Conservation (phyloP, 1,284 basidiomycete species). For the Cryptococcus wingfieldii region DNA sequence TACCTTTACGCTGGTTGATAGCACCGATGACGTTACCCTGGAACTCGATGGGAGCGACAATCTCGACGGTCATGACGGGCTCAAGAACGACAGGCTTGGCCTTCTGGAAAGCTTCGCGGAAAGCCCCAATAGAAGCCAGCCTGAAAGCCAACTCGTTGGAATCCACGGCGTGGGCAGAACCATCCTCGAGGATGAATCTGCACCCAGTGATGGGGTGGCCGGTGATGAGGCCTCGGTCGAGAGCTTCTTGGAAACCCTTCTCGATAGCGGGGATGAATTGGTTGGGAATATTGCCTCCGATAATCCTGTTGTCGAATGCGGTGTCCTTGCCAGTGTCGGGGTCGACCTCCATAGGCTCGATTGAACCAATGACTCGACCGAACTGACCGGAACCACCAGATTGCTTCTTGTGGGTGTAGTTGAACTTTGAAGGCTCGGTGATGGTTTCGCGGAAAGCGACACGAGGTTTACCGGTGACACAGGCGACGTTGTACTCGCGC, state of each 20-base stretch:
- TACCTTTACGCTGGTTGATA: constrained; percentile 87
- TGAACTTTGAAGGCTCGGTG: constrained; percentile 73
- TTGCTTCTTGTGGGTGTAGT: constrained; percentile 98
- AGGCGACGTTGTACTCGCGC: constrained; percentile 93
- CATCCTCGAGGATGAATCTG: constrained; percentile 86
- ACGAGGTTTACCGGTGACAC: constrained; percentile 89
- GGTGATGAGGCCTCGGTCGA: constrained; percentile 85
- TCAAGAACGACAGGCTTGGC: constrained; percentile 83
- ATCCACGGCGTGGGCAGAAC: constrained; percentile 90
- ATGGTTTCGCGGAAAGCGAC: constrained; percentile 98
- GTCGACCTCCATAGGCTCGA: constrained; percentile 85
- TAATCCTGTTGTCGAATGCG: constrained; percentile 82
- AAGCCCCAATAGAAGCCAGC: constrained; percentile 82
- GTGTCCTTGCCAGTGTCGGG: constrained; percentile 78
- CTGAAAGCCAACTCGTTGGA: constrained; percentile 96
- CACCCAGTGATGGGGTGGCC: constrained; percentile 86
- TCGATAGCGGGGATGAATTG: constrained; percentile 93
- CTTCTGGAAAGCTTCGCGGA: constrained; percentile 81
- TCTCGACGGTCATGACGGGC: constrained; percentile 98
- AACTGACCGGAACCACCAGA: constrained; percentile 96
- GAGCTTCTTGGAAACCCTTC: constrained; percentile 94
- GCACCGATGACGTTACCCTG: constrained; percentile 95
- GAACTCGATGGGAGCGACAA: constrained; percentile 93
- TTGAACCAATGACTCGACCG: constrained; percentile 83
- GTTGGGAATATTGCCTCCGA: constrained; percentile 87